These are phyloP conservation scores for Cicer bijugum DNA, from an alignment of 306 rosid genomes.

Conservation along the genomic window DNA sequence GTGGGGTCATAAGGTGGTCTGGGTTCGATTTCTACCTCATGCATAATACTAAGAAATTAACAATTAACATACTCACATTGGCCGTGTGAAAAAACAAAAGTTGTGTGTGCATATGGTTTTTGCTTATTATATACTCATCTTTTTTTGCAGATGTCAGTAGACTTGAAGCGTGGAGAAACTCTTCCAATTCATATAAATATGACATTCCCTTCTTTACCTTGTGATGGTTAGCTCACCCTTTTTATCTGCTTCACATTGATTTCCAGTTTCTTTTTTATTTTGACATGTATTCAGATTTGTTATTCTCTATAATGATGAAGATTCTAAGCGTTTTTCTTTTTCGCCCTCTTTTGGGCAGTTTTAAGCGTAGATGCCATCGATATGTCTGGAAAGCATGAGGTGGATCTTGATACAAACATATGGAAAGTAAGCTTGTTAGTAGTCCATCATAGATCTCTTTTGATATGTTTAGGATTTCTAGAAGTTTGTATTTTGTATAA, in stretches of 20 bases:
- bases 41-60: no score
- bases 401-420: slow-evolving; percentile 94
- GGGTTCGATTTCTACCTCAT: no score
- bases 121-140: slow-evolving; percentile 16
- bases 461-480: neutral
- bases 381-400: slow-evolving; percentile 99
- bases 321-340: slow-evolving; percentile 31
- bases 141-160: slow-evolving; percentile 86
- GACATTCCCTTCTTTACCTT: slow-evolving; percentile 94
- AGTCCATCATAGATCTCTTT: neutral
- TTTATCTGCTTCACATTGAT: slow-evolving; percentile 35
- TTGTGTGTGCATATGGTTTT: slow-evolving; percentile 20
- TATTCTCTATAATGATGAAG: slow-evolving; percentile 9
- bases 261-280: slow-evolving; percentile 17
- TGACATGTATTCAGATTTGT: neutral
- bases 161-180: slow-evolving; percentile 91
- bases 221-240: slow-evolving; percentile 72
- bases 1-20: no score
- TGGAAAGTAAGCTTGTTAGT: slow-evolving; percentile 77
- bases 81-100: no score
- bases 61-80: no score
- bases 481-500: slow-evolving; percentile 5
- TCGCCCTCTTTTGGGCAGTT: slow-evolving; percentile 60
- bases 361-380: slow-evolving; percentile 94
- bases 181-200: slow-evolving; percentile 95